A percentile compares a stretch with the other conserved stretches of the same genome.
Conservation (phyloP, 768 basidiomycete genomes). For the Scleroderma bovista region DNA sequence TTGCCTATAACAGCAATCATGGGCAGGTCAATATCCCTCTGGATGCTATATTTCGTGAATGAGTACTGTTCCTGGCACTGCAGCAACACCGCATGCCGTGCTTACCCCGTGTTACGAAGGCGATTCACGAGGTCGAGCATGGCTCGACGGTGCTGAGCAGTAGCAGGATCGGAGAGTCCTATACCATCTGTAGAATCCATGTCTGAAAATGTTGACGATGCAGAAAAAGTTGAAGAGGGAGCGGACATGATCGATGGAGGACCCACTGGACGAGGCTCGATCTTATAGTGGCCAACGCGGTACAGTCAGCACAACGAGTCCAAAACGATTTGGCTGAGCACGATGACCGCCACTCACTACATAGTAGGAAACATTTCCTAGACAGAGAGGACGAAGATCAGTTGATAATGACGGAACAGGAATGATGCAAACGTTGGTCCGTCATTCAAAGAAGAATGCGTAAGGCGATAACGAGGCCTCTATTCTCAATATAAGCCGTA, state of each 20-base stretch:
- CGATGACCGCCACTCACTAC: too few relatives aligned
- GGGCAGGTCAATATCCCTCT: constrained; percentile 44
- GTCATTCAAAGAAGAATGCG: too few relatives aligned
- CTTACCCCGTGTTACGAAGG: background rate
- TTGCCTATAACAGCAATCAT: constrained; percentile 50
- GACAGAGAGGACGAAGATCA: too few relatives aligned
- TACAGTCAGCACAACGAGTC: too few relatives aligned
- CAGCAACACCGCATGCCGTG: background rate
- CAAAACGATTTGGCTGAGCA: too few relatives aligned
- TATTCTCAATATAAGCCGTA: too few relatives aligned
- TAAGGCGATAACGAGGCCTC: too few relatives aligned
- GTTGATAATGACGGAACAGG: too few relatives aligned
- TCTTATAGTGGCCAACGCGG: too few relatives aligned
- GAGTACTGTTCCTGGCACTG: background rate
- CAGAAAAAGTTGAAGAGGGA: background rate
- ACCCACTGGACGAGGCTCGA: too few relatives aligned
- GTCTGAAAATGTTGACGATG: background rate
- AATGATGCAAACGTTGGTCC: too few relatives aligned
- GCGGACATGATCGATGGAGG: background rate
- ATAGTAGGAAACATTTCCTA: too few relatives aligned
- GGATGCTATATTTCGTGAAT: constrained; percentile 24
- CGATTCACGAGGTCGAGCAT: background rate
- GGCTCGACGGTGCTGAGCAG: background rate
- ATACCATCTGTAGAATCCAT: background rate
- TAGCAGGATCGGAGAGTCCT: background rate